Evolutionary conservation across 805 yeast genomes (phyloP).

Genomic region (Nakazawaea holstii): DNA sequence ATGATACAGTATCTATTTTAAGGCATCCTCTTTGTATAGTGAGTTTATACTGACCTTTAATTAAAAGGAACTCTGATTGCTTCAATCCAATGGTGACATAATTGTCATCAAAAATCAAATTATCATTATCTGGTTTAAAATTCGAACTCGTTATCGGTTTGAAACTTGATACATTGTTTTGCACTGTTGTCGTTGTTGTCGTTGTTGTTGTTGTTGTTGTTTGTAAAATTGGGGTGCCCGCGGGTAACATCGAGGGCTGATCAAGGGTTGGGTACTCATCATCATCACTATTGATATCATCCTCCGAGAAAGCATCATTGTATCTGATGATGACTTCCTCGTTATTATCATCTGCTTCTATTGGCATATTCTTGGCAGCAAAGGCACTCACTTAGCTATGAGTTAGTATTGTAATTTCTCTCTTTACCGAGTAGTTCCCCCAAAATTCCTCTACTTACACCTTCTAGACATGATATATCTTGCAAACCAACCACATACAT

Average conservation of each 20-base stretch:
- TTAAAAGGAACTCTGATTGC: conserved; percentile 32
- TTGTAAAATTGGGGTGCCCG: background rate
- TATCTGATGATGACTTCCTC: conserved; percentile 9
- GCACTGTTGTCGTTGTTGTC: background rate
- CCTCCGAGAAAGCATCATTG: background rate
- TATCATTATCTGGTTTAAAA: conserved; percentile 32
- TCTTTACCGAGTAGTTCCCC: background rate
- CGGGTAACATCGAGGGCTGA: background rate
- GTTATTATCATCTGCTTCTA: conserved; percentile 12
- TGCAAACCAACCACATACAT: background rate
- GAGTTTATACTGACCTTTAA: conserved; percentile 43
- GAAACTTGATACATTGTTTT: background rate
- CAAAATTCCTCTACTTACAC: background rate
- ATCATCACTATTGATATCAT: background rate
- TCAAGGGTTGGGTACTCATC: background rate
- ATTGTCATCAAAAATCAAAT: conserved; percentile 27
- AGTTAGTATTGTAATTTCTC: background rate
- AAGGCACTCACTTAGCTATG: conserved; percentile 21
- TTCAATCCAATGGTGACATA: conserved; percentile 37
- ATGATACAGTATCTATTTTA: conserved; percentile 32
- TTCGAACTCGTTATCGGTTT: conserved; percentile 25
- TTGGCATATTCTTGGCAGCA: conserved; percentile 24
- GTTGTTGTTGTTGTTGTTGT: conserved; percentile 1
- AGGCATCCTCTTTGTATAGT: conserved; percentile 43
- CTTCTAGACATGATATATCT: background rate